phyloP scores from a whole-genome alignment of 2,329 filamentous ascomycete species.

The Neoscytalidium dimidiatum region DNA sequence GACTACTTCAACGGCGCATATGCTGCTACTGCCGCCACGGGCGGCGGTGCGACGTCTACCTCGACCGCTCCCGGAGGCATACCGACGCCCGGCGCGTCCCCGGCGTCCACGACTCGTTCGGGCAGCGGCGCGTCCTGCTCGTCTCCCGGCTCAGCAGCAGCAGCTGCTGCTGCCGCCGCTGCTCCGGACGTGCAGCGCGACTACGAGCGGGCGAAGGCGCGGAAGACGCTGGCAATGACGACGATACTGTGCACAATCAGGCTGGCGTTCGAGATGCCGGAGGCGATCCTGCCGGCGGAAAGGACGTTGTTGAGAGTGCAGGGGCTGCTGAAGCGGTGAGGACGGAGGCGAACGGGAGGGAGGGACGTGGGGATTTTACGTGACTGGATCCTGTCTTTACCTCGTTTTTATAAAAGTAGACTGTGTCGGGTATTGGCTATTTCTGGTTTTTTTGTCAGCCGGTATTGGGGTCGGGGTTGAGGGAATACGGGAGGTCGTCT shows the following conservation, averaged over 20 bases:
- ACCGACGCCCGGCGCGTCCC: neutral
- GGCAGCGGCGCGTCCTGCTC: neutral
- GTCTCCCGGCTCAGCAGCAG: neutral
- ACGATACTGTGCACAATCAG: neutral
- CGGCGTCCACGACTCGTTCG: neutral
- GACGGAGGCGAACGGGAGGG: neutral
- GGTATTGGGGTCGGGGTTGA: too few relatives aligned
- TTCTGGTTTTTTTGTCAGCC: too few relatives aligned
- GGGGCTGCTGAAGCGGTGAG: slow-evolving; percentile 11
- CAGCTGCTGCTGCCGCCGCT: neutral
- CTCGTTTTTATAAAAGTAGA: too few relatives aligned
- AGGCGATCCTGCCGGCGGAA: slow-evolving; percentile 1
- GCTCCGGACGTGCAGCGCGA: neutral
- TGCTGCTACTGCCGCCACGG: neutral
- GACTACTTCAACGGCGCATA: neutral
- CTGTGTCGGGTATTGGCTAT: too few relatives aligned
- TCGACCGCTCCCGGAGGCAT: neutral
- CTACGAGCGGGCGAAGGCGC: slow-evolving; percentile 4
- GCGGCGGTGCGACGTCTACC: neutral
- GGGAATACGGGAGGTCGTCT: too few relatives aligned
- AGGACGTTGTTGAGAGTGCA: slow-evolving; percentile 16
- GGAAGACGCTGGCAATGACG: slow-evolving; percentile 12
- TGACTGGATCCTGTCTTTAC: neutral
- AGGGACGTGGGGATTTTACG: neutral
- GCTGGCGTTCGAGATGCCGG: slow-evolving; percentile 5